Evolutionary conservation across 23 red algal species (phyloP), one percentile per base, ranked within the genome.

Genomic region (Gracilariopsis chorda): DNA sequence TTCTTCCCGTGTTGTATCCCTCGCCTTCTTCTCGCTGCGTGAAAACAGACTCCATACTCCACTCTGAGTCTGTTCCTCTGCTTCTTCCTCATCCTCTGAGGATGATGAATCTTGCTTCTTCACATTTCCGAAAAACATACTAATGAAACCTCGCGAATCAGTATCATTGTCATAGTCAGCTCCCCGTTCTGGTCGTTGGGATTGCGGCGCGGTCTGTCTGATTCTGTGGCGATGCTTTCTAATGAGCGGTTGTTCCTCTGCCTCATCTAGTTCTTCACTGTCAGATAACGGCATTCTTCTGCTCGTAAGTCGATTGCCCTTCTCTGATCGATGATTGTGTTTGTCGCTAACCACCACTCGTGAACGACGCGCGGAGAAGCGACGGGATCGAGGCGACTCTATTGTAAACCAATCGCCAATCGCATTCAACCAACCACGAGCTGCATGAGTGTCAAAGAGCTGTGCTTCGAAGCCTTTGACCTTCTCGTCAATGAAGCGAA

Each of bases 81-180:
- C 67, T 2, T 9, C 27, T 55, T 86, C 82, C 12, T 69, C 55
- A 20, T 70, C 82, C 46, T 86, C 82, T 2, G 59, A 61, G 28
- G 46, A 70, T 5, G 62, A 86, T 25, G 59, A 61, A 5, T 65
- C 63, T 3, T 47, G 23, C 21, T 86, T 40, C 35, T 46, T 28
- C 23, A 37, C 45, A 55, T 69, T 69, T 34, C 82, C 62, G 55
- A 86, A 86, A 32, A 86, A 72, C 59, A 73, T 71, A 12, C 82
- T 61, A 9, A 86, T 51, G 46, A 86, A 86, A 51, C 82, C 60
- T 19, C 2, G 2, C 12, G 67, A 73, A 8, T 19, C 32, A 36
- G 42, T 73, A 23, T 46, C 67, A 2, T 73, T 23, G 2, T 46
- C 24, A 9, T 58, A 35, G 4, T 19, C 23, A 23, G 13, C 47